Conservation (phyloP, 768 basidiomycete species). For the Lentinula edodes region DNA sequence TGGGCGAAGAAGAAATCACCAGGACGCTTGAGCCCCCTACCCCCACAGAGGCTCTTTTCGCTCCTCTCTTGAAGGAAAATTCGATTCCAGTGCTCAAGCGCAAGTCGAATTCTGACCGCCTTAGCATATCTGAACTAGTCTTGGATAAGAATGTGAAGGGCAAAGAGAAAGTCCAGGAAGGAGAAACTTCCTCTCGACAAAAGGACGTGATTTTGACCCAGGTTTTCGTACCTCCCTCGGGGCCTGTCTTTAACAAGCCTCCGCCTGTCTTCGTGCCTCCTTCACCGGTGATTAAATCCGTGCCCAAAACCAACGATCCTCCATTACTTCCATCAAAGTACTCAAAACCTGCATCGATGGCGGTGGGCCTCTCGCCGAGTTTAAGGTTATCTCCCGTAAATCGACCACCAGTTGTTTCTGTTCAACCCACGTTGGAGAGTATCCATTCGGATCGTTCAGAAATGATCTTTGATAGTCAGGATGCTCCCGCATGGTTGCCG, state of each 20-base stretch:
- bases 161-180: conserved; percentile 20
- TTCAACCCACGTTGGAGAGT: conserved; percentile 52
- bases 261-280: conserved; percentile 49
- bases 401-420: conserved; percentile 29
- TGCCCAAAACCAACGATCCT: conserved; percentile 17
- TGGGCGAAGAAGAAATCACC: conserved; percentile 32
- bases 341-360: conserved; percentile 38
- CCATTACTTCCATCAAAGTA: conserved; percentile 25
- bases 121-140: conserved; percentile 62
- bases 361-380: conserved; percentile 36
- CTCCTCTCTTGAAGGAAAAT: background rate
- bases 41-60: background rate
- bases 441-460: conserved; percentile 49
- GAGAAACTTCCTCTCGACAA: background rate
- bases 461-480: conserved; percentile 41
- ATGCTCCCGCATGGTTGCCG: conserved; percentile 49
- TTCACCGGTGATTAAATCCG: conserved; percentile 13
- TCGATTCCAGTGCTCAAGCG: conserved; percentile 7
- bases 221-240: conserved; percentile 34
- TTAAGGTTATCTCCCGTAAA: conserved; percentile 21
- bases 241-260: conserved; percentile 55
- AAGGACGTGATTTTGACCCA: conserved; percentile 43
- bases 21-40: background rate
- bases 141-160: conserved; percentile 29
- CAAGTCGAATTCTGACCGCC: conserved; percentile 19